Percentiles rank a stretch among this genome's conserved stretches.
Evolutionary conservation across 2,329 filamentous ascomycete genomes (phyloP).

Genomic region (Trichoderma asperellum): DNA sequence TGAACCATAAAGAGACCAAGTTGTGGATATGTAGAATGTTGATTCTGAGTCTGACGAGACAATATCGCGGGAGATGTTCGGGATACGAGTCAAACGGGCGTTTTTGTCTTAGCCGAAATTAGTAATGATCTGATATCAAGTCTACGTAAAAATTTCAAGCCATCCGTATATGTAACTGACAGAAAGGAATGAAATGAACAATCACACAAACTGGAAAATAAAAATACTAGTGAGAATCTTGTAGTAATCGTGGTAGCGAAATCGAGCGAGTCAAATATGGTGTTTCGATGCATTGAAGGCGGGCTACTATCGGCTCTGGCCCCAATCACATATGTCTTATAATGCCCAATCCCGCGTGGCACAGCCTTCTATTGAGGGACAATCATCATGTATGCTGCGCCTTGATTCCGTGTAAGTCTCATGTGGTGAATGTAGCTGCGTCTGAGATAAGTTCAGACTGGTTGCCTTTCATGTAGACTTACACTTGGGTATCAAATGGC

Average conservation of each 20-base stretch:
- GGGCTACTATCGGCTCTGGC: constrained; percentile 11
- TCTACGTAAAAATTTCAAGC: neutral
- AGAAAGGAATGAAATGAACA: neutral
- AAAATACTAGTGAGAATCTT: neutral
- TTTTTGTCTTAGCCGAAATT: neutral
- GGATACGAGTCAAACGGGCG: neutral
- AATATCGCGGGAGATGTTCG: neutral
- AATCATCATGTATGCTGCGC: neutral
- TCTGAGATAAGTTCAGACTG: neutral
- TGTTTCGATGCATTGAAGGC: neutral
- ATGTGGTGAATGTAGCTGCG: neutral
- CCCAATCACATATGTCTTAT: neutral
- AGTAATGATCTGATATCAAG: neutral
- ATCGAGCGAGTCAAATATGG: neutral
- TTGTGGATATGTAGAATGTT: neutral
- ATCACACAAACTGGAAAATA: neutral
- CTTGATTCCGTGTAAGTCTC: neutral
- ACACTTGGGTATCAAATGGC: neutral
- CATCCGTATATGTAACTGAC: neutral
- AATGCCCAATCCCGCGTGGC: neutral
- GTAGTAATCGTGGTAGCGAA: neutral
- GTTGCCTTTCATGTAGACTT: neutral
- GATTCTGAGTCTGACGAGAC: neutral
- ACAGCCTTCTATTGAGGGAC: neutral
- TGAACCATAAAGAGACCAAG: neutral